Conservation (phyloP, 2,329 filamentous ascomycete species). For the Tolypocladium inflatum region DNA sequence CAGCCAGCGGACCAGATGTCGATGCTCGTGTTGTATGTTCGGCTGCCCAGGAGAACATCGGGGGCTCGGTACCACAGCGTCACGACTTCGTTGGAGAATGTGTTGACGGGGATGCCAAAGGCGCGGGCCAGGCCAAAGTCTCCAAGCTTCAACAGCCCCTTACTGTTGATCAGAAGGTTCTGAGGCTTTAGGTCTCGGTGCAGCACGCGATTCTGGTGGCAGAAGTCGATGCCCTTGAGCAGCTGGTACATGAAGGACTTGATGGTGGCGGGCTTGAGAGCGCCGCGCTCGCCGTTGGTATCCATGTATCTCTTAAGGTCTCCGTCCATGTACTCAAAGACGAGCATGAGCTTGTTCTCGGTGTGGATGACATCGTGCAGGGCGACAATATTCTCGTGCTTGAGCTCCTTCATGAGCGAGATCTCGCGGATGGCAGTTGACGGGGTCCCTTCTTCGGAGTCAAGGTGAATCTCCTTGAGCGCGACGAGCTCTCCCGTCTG, state of each 20-base stretch:
- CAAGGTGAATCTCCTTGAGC: constrained; percentile 96
- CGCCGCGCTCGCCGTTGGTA: constrained; percentile 77
- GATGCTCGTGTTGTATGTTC: constrained; percentile 99
- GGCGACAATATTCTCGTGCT: constrained; percentile 96
- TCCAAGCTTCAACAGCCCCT: constrained; percentile 82
- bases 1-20: constrained; percentile 99
- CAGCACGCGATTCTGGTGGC: constrained; percentile 91
- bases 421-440: constrained; percentile 97
- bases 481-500: constrained; percentile 96
- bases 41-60: constrained; percentile 84
- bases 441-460: constrained; percentile 95
- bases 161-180: constrained; percentile 89
- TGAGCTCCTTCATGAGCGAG: constrained; percentile 97
- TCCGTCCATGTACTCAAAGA: constrained; percentile 98
- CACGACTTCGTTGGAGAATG: constrained; percentile 95
- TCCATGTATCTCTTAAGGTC: constrained; percentile 99
- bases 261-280: constrained; percentile 81
- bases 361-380: constrained; percentile 99
- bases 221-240: constrained; percentile 91
- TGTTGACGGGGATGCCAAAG: constrained; percentile 96
- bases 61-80: constrained; percentile 97
- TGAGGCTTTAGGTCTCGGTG: constrained; percentile 95
- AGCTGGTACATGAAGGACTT: constrained; percentile 99
- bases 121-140: constrained; percentile 92
- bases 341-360: constrained; percentile 98